Base-by-base conservation (phyloP, 129 eudicot genomes). In the Flaveria robusta region DNA sequence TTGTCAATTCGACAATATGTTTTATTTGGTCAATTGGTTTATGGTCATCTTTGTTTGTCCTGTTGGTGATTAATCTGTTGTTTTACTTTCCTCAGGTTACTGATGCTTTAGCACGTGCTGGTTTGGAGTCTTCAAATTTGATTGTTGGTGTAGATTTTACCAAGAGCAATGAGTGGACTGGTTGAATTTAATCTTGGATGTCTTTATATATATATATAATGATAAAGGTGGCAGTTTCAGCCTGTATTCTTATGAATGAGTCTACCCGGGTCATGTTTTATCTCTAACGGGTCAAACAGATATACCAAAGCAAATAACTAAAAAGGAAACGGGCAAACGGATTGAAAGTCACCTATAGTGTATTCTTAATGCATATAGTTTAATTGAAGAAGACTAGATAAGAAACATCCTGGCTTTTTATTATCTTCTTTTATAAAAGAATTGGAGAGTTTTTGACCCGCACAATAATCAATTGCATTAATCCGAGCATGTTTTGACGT, bases 111-210 rank as follows among this genome's bases (percentile, higher is more conserved):
- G 87, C 88, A 20, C 86, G 86, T 75, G 96, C 96, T 84, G 97
- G 96, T 58, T 86, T 92, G 85, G 97, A 92, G 84, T 92, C 97
- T 15, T 92, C 97, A 62, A 87, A 92, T 86, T 79, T 92, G 66
- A 92, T 92, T 29, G 96, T 92, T 74, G 97, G 97, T 65, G 88
- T 92, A 70, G 97, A 92, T 89, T 92, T 92, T 74, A 92, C 97
- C 63, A 92, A 89, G 88, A 92, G 97, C 87, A 92, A 92, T 51
- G 96, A 92, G 85, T 92, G 97, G 97, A 92, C 97, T n/a, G 97
- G 97, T 92, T 45, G 5, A 67, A 43, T 74, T 51, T 39, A 8
- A 59, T 72, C 14, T 52, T 24, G 66, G 29, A 39, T 65, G 26
- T 14, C 59, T 70, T 62, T 42, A 29, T 62, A 19, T n/a, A n/a